Conservation (phyloP, 176 grass and related monocot species). For the Pontederia paniculata region DNA sequence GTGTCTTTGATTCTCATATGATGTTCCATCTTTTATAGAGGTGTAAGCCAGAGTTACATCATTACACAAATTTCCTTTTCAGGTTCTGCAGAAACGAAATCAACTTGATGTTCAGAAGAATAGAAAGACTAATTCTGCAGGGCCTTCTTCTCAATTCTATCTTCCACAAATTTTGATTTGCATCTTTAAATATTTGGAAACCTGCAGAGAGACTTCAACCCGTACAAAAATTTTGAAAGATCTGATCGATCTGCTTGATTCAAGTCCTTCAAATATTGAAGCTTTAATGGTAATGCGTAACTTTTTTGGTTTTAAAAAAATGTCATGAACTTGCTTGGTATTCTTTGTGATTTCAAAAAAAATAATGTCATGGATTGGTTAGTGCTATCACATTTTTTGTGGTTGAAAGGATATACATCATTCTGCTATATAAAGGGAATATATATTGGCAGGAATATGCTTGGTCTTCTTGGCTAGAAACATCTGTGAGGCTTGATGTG, state of each 20-base stretch:
- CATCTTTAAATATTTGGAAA: conserved; percentile 82
- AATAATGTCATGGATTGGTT: too few relatives aligned
- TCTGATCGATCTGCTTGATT: conserved; percentile 75
- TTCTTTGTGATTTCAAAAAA: too few relatives aligned
- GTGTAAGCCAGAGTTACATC: conserved; percentile 14
- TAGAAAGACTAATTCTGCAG: conserved; percentile 31
- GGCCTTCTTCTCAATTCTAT: conserved; percentile 54
- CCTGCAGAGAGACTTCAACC: conserved; percentile 67
- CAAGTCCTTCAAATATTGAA: conserved; percentile 86
- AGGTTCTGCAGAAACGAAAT: conserved; percentile 80
- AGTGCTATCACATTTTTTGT: not conserved
- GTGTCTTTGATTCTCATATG: not conserved
- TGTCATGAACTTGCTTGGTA: too few relatives aligned
- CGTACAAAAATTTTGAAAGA: conserved; percentile 71
- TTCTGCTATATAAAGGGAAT: not conserved
- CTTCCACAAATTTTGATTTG: conserved; percentile 94
- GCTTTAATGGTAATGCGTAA: conserved; percentile 55
- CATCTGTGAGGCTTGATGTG: conserved; percentile 17
- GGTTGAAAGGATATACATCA: not conserved
- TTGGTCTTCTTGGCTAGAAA: conserved; percentile 19
- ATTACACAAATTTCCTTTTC: conserved; percentile 21
- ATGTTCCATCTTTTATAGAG: conserved; percentile 1
- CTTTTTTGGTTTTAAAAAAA: too few relatives aligned
- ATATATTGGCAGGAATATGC: conserved; percentile 14
- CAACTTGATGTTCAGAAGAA: conserved; percentile 45